Conservation (phyloP, 371 early-diverging fungal species). For the Mortierella sp. region DNA sequence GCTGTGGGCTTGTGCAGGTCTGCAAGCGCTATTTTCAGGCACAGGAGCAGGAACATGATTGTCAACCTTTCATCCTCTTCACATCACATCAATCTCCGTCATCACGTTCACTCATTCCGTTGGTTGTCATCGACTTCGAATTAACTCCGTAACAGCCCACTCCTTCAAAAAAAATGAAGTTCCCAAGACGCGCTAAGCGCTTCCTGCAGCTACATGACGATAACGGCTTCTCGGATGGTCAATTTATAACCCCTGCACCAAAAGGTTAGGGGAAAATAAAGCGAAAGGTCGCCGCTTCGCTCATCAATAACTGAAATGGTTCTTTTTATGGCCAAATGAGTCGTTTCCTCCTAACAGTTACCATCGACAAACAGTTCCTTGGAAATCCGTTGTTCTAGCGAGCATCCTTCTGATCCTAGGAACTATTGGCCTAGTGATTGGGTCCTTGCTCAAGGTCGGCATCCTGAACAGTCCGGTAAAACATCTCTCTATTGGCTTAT, state of each 20-base stretch:
- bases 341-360: neutral
- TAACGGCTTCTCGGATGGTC: conserved; percentile 62
- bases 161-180: conserved; percentile 49
- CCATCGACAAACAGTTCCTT: conserved; percentile 62
- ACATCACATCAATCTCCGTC: too few relatives aligned
- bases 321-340: too few relatives aligned
- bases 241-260: conserved; percentile 57
- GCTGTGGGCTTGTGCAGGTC: too few relatives aligned
- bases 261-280: conserved; percentile 3
- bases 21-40: too few relatives aligned
- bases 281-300: too few relatives aligned
- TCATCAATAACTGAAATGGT: neutral
- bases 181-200: conserved; percentile 52
- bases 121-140: conserved; percentile 11
- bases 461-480: conserved; percentile 52
- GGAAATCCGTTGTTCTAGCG: conserved; percentile 72
- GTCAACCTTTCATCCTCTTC: too few relatives aligned
- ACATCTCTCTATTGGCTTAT: neutral
- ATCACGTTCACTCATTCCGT: too few relatives aligned
- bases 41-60: too few relatives aligned
- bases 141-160: conserved; percentile 28
- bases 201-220: conserved; percentile 63
- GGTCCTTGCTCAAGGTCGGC: conserved; percentile 67
- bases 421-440: conserved; percentile 63
- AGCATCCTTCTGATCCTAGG: conserved; percentile 61